Conservation (phyloP, 106 monocot species). For the Ottelia alismoides region DNA sequence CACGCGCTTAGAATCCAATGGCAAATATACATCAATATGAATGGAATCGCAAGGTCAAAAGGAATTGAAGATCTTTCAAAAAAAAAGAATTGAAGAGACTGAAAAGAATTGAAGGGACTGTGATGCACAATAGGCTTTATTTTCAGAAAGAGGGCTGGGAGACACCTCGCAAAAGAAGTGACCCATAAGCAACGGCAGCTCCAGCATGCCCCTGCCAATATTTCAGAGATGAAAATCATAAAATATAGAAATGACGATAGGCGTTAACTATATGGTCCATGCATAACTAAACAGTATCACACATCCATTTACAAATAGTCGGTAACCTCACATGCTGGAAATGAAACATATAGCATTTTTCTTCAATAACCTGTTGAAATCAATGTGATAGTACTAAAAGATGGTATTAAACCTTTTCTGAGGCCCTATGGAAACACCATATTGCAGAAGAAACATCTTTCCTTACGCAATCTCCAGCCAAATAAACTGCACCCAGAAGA, state of each 20-base stretch:
- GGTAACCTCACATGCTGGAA: too few relatives aligned
- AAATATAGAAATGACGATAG: neutral
- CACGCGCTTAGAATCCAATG: too few relatives aligned
- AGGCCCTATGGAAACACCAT: constrained; percentile 96
- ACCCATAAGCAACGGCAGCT: constrained; percentile 96
- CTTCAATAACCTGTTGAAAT: neutral
- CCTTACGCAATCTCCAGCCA: constrained; percentile 87
- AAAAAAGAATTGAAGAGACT: too few relatives aligned
- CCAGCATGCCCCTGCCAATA: constrained; percentile 77
- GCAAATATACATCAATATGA: too few relatives aligned
- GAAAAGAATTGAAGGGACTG: too few relatives aligned
- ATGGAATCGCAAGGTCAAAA: too few relatives aligned
- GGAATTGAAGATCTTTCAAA: too few relatives aligned
- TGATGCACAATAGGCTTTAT: too few relatives aligned
- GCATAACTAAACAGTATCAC: too few relatives aligned
- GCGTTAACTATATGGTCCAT: neutral
- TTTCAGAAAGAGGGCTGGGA: too few relatives aligned
- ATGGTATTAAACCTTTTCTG: constrained; percentile 75
- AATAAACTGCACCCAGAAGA: constrained; percentile 85
- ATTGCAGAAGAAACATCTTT: constrained; percentile 81
- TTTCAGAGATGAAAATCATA: neutral
- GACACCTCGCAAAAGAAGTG: constrained; percentile 78
- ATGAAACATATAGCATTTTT: neutral
- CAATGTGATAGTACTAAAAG: too few relatives aligned
- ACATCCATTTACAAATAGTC: too few relatives aligned